Evolutionary conservation across 2,329 filamentous ascomycete species (phyloP).

Genomic region (Polytolypa hystricis): DNA sequence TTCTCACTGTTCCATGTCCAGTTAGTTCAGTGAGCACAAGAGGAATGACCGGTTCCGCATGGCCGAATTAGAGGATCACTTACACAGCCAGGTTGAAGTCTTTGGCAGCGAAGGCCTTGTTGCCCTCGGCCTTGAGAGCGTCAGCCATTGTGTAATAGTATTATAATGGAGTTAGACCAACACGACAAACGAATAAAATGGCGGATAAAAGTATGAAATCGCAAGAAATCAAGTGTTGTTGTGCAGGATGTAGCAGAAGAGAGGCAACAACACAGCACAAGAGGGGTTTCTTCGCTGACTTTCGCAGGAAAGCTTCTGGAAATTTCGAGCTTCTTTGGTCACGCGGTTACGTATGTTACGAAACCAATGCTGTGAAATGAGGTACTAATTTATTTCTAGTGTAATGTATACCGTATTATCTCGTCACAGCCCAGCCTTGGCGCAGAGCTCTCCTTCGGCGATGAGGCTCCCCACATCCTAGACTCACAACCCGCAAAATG

Average conservation of each 20-base stretch:
- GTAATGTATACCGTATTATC: too few relatives aligned
- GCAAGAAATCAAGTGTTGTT: constrained; percentile 1
- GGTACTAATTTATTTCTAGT: too few relatives aligned
- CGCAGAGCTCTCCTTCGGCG: too few relatives aligned
- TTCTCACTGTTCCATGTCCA: constrained; percentile 55
- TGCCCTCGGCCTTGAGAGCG: constrained; percentile 92
- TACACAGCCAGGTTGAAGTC: constrained; percentile 94
- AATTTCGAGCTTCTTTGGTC: constrained; percentile 36
- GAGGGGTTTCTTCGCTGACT: constrained; percentile 1
- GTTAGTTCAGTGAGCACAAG: constrained; percentile 3
- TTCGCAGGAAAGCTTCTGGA: constrained; percentile 26
- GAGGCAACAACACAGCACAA: background rate
- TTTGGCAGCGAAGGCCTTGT: constrained; percentile 96
- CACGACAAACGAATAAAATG: background rate
- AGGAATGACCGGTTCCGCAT: too few relatives aligned
- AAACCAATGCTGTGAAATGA: too few relatives aligned
- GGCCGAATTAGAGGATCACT: constrained; percentile 32
- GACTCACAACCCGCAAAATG: too few relatives aligned
- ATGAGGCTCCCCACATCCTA: too few relatives aligned
- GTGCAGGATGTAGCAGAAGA: background rate
- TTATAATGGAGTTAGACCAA: constrained; percentile 7
- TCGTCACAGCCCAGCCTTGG: too few relatives aligned
- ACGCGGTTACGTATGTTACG: too few relatives aligned
- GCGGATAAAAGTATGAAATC: constrained; percentile 1
- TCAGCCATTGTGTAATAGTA: constrained; percentile 50